Conservation (phyloP, 1,284 basidiomycete genomes). For the Ganoderma meredithae region DNA sequence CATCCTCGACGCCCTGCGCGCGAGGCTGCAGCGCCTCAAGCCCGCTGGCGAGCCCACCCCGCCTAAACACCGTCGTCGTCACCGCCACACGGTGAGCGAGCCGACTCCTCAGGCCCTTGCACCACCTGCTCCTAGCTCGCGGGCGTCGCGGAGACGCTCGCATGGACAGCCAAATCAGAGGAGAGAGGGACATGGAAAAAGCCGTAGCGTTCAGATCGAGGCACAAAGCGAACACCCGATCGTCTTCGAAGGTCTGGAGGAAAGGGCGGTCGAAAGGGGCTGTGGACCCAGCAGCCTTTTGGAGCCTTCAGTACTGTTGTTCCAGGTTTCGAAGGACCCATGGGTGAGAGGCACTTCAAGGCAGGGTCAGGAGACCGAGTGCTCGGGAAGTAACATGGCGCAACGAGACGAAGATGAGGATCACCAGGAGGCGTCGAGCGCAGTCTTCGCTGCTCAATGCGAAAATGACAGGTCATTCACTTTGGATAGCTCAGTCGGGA, state of each 20-base stretch:
- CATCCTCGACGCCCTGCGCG: background rate
- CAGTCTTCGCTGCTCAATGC: background rate
- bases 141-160: background rate
- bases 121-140: too few relatives aligned
- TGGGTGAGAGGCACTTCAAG: background rate
- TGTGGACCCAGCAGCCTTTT: too few relatives aligned
- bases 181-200: background rate
- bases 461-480: background rate
- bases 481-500: background rate
- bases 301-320: background rate
- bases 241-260: background rate
- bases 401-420: background rate
- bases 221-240: background rate
- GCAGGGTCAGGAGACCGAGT: background rate
- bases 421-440: background rate
- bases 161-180: background rate
- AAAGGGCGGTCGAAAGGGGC: background rate
- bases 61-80: background rate
- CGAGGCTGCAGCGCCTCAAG: background rate
- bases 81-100: conserved; percentile 3
- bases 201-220: background rate
- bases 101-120: background rate
- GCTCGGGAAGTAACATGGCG: too few relatives aligned
- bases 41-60: background rate
- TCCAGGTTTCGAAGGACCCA: background rate